Conservation (phyloP, 257 asterid species). For the Salvia rosmarinus region DNA sequence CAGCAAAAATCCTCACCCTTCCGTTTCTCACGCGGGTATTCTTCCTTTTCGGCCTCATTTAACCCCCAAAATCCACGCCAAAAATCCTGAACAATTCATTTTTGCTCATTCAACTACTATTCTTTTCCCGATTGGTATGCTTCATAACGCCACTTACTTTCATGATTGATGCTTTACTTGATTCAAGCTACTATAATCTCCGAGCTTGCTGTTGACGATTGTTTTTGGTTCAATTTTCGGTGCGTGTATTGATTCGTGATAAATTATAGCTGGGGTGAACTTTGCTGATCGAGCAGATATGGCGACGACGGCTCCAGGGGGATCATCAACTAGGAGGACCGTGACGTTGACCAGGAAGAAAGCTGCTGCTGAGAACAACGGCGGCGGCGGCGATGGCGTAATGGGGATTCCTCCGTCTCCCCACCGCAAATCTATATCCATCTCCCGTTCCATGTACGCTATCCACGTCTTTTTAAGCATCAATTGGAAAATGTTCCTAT, state of each 20-base stretch:
- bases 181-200: constrained; percentile 8
- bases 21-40: constrained; percentile 41
- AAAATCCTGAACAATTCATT: constrained; percentile 12
- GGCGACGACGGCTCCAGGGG: constrained; percentile 65
- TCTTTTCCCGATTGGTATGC: constrained; percentile 25
- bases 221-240: not conserved
- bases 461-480: not conserved
- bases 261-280: constrained; percentile 35
- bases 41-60: not conserved
- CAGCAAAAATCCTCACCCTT: constrained; percentile 34
- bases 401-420: constrained; percentile 34
- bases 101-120: constrained; percentile 30
- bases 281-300: constrained; percentile 41
- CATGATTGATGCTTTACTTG: constrained; percentile 2
- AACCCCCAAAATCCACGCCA: constrained; percentile 26
- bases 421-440: constrained; percentile 63
- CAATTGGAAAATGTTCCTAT: constrained; percentile 11
- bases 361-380: constrained; percentile 37
- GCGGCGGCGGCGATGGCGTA: constrained; percentile 41
- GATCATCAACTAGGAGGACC: constrained; percentile 72
- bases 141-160: not conserved
- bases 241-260: constrained; percentile 12
- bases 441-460: constrained; percentile 71
- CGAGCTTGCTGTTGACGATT: constrained; percentile 20
- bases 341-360: constrained; percentile 60